A percentile compares a stretch with the other conserved stretches of the same genome.
Evolutionary conservation across 148 eudicot species (phyloP).

Genomic region (Agrostemma githago): DNA sequence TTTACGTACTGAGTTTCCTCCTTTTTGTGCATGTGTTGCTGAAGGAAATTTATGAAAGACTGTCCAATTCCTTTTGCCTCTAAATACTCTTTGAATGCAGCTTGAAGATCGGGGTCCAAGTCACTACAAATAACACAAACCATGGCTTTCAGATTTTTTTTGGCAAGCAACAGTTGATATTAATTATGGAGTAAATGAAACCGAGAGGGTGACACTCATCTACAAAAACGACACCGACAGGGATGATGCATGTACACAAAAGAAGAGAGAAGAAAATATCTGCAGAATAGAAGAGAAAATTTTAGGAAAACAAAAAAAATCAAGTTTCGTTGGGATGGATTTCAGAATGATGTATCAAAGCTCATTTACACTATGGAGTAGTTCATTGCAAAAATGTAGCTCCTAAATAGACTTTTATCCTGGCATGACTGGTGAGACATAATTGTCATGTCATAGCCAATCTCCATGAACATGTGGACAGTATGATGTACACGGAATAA

Average conservation of each 20-base stretch:
- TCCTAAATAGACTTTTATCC: not conserved
- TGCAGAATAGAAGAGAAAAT: too few species aligned
- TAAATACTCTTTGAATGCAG: slow-evolving; percentile 55
- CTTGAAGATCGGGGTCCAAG: slow-evolving; percentile 51
- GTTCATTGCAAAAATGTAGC: not conserved
- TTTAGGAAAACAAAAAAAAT: too few species aligned
- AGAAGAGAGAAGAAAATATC: too few species aligned
- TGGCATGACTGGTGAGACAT: not conserved
- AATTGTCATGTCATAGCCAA: not conserved
- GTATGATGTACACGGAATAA: slow-evolving; percentile 1
- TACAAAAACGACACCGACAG: too few species aligned
- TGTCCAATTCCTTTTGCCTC: slow-evolving; percentile 52
- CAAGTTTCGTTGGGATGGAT: not conserved
- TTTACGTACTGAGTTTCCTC: slow-evolving; percentile 70
- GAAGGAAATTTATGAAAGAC: slow-evolving; percentile 45
- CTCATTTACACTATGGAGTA: not conserved
- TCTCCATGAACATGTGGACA: not conserved
- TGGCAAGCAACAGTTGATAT: too few species aligned
- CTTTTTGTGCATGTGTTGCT: slow-evolving; percentile 60
- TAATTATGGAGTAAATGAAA: too few species aligned
- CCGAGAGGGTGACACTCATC: too few species aligned
- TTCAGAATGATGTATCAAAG: slow-evolving; percentile 5
- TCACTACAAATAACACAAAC: slow-evolving; percentile 31
- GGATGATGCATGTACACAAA: too few species aligned
- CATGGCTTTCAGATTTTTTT: slow-evolving; percentile 12